Evolutionary conservation across 2,329 filamentous ascomycete species (phyloP).

Genomic region (Colletotrichum godetiae): DNA sequence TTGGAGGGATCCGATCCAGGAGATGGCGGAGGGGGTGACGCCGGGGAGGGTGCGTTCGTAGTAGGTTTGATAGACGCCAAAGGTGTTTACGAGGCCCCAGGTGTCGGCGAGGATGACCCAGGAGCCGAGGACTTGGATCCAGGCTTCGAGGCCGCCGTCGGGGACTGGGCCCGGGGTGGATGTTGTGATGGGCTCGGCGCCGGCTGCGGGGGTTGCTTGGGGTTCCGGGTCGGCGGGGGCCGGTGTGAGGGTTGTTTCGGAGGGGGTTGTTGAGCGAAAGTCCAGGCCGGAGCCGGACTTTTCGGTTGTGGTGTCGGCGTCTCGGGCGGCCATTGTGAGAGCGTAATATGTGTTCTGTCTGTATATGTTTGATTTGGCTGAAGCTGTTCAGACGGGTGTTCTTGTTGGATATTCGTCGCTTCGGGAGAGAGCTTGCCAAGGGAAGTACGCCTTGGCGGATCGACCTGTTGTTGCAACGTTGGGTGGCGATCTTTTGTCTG

Average conservation of each 20-base stretch:
- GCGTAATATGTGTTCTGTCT: neutral
- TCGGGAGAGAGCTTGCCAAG: neutral
- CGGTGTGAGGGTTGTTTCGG: conserved; percentile 21
- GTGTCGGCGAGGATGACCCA: conserved; percentile 37
- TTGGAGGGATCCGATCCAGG: conserved; percentile 59
- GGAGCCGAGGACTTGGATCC: conserved; percentile 42
- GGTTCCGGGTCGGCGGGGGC: conserved; percentile 8
- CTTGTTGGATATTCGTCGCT: neutral
- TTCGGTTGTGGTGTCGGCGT: neutral
- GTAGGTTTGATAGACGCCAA: conserved; percentile 58
- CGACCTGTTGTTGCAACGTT: conserved; percentile 8
- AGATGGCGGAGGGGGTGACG: conserved; percentile 51
- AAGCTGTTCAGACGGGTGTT: neutral
- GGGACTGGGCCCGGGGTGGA: conserved; percentile 29
- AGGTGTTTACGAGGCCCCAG: conserved; percentile 54
- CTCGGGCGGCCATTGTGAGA: conserved; percentile 7
- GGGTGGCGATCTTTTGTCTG: neutral
- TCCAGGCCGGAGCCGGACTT: conserved; percentile 7
- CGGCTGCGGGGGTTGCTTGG: neutral
- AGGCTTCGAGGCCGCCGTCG: conserved; percentile 41
- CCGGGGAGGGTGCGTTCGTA: conserved; percentile 51
- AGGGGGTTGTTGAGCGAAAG: neutral
- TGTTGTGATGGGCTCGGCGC: neutral
- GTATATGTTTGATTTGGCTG: neutral
- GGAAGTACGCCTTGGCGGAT: conserved; percentile 8